Percentiles rank a stretch among this genome's conserved stretches.
phyloP scores from a whole-genome alignment of 2,329 filamentous ascomycete genomes.

The Nothophoma quercina region DNA sequence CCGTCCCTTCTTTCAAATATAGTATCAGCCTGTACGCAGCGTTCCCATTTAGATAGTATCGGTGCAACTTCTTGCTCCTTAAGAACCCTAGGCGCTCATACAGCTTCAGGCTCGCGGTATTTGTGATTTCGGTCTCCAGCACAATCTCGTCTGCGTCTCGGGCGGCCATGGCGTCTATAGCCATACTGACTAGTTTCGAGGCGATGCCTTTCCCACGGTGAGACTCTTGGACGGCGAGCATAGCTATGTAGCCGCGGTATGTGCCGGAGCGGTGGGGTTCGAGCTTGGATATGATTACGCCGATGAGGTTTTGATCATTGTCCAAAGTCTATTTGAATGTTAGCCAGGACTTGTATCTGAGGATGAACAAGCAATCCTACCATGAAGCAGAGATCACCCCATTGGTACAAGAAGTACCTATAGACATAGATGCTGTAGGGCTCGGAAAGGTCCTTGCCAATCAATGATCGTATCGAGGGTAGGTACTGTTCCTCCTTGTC shows the following conservation, averaged over 20 bases:
- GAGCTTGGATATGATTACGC: constrained; percentile 93
- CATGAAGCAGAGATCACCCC: constrained; percentile 97
- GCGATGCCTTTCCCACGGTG: constrained; percentile 85
- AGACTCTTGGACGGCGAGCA: constrained; percentile 87
- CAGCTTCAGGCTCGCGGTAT: constrained; percentile 85
- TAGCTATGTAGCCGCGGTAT: constrained; percentile 93
- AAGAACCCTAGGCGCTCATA: constrained; percentile 94
- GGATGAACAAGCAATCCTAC: too few species aligned
- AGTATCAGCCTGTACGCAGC: constrained; percentile 90
- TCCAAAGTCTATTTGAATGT: constrained; percentile 40
- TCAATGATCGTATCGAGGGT: constrained; percentile 86
- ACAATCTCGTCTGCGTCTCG: constrained; percentile 91
- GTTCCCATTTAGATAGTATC: constrained; percentile 96
- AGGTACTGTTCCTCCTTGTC: constrained; percentile 72
- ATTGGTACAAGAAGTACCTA: constrained; percentile 96
- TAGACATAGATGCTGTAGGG: constrained; percentile 99
- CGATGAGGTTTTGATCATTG: constrained; percentile 69
- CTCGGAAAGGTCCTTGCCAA: constrained; percentile 95
- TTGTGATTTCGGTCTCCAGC: constrained; percentile 94
- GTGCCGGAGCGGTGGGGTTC: constrained; percentile 88
- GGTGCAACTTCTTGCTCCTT: constrained; percentile 87
- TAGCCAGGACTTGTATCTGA: too few species aligned
- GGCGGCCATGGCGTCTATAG: constrained; percentile 88
- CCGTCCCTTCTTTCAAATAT: constrained; percentile 67
- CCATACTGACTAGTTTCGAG: constrained; percentile 84